Conservation (phyloP, 768 basidiomycete genomes). For the Naganishia friedmannii region DNA sequence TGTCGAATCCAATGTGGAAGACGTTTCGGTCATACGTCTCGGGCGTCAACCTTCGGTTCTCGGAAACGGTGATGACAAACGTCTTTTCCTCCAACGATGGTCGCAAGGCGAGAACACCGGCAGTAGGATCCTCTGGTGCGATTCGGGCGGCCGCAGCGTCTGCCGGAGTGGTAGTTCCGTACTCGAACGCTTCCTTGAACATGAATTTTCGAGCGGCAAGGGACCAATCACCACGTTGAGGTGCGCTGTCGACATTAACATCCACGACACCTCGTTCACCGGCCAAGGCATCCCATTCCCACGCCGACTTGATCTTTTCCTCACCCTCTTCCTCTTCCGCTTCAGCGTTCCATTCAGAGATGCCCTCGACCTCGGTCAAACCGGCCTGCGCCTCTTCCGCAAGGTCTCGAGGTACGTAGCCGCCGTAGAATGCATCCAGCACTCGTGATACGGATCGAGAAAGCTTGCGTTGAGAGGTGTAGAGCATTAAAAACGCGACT, state of each 20-base stretch:
- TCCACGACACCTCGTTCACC: conserved; percentile 68
- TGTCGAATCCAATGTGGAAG: conserved; percentile 96
- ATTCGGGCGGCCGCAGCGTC: conserved; percentile 44
- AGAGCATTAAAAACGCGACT: conserved; percentile 80
- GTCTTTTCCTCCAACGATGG: conserved; percentile 86
- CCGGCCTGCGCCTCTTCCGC: conserved; percentile 65
- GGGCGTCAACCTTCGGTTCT: conserved; percentile 92
- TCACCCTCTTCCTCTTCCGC: conserved; percentile 51
- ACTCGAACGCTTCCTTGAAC: conserved; percentile 75
- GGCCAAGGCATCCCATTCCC: conserved; percentile 55
- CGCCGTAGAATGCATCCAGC: conserved; percentile 50
- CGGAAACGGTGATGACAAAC: conserved; percentile 86
- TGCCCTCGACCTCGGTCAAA: conserved; percentile 59
- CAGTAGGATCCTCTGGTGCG: conserved; percentile 51
- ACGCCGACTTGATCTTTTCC: conserved; percentile 47
- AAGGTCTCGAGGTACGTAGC: conserved; percentile 55
- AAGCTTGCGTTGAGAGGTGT: conserved; percentile 51
- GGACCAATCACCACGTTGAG: conserved; percentile 69
- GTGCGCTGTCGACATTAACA: conserved; percentile 59
- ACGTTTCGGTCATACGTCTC: conserved; percentile 96
- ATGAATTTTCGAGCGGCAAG: conserved; percentile 62
- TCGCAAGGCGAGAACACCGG: conserved; percentile 68
- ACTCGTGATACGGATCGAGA: conserved; percentile 55
- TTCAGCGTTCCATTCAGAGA: conserved; percentile 42
- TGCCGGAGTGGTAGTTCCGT: conserved; percentile 36